phyloP scores from a whole-genome alignment of 257 asterid species.

The Mentha longifolia region DNA sequence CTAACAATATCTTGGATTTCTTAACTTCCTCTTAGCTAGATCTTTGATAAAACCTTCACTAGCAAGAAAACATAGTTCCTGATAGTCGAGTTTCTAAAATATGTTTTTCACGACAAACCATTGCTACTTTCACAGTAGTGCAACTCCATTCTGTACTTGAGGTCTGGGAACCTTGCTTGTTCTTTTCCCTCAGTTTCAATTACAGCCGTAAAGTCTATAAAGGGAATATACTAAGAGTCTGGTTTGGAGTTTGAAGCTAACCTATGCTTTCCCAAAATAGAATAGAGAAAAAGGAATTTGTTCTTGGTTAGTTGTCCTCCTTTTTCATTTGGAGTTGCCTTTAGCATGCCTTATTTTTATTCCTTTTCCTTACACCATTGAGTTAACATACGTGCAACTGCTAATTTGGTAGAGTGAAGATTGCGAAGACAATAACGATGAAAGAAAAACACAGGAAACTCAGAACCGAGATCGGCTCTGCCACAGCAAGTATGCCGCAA shows the following conservation, averaged over 20 bases:
- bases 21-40: not conserved
- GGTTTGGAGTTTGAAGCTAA: not conserved
- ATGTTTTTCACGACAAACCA: not conserved
- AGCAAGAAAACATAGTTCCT: not conserved
- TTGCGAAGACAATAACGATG: too few species aligned
- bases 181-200: not conserved
- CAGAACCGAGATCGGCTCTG: too few species aligned
- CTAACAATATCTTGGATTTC: not conserved
- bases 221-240: not conserved
- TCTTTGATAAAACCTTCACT: not conserved
- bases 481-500: too few species aligned
- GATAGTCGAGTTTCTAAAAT: constrained; percentile 1
- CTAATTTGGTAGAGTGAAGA: too few species aligned
- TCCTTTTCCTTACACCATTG: not conserved
- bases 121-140: not conserved
- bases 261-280: not conserved
- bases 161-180: not conserved
- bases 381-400: not conserved
- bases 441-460: too few species aligned
- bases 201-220: not conserved
- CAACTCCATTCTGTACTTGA: not conserved
- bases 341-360: not conserved
- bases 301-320: too few species aligned
- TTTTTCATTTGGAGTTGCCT: too few species aligned
- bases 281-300: not conserved